phyloP scores from a whole-genome alignment of 2,329 filamentous ascomycete species.

The Scolecobasidium constrictum region DNA sequence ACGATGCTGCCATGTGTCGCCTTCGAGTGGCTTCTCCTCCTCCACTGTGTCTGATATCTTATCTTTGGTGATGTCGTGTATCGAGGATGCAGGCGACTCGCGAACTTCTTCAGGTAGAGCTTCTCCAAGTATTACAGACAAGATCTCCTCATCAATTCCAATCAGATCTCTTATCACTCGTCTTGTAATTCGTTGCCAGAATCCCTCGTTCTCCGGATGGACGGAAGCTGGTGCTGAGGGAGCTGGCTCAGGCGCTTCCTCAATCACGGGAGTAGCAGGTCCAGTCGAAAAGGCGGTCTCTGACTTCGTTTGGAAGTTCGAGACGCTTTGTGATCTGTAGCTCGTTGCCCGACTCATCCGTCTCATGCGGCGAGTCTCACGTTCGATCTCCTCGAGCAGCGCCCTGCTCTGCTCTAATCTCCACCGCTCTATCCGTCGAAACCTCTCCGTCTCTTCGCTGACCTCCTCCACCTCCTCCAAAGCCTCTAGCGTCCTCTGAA shows the following conservation, averaged over 20 bases:
- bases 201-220: conserved; percentile 39
- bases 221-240: not conserved
- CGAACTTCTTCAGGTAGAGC: conserved; percentile 42
- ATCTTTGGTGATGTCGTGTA: conserved; percentile 4
- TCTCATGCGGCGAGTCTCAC: conserved; percentile 57
- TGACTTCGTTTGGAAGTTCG: conserved; percentile 8
- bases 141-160: conserved; percentile 75
- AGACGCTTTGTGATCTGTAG: not conserved
- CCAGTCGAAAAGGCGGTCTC: conserved; percentile 7
- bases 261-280: not conserved
- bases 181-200: conserved; percentile 72
- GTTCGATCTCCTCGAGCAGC: conserved; percentile 79
- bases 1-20: conserved; percentile 56
- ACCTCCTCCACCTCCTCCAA: conserved; percentile 39
- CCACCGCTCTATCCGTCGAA: conserved; percentile 83
- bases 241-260: not conserved
- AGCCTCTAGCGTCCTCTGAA: conserved; percentile 45
- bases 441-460: conserved; percentile 59
- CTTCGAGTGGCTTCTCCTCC: conserved; percentile 22
- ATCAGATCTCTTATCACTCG: conserved; percentile 82
- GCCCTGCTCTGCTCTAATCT: conserved; percentile 79
- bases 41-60: conserved; percentile 12
- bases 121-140: conserved; percentile 83
- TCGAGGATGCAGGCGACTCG: not conserved
- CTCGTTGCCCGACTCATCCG: conserved; percentile 48